phyloP scores from a whole-genome alignment of 2,329 filamentous ascomycete genomes.

The Amauroascus verrucosus region DNA sequence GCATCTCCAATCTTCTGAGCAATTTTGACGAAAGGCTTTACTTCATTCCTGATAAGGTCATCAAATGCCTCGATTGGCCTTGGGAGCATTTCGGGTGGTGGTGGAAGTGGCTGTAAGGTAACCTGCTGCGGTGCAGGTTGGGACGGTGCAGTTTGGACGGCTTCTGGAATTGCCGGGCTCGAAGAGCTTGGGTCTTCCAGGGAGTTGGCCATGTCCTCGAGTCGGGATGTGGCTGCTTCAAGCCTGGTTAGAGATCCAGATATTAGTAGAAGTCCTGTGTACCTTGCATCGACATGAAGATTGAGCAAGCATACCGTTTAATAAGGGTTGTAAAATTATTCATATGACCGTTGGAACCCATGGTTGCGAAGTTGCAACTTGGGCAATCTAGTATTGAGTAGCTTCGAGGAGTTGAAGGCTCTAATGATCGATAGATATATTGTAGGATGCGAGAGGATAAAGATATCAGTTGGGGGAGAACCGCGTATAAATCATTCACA shows the following conservation, averaged over 20 bases:
- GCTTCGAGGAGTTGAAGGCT: not conserved
- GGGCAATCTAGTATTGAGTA: not conserved
- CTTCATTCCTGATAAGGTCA: slow-evolving; percentile 58
- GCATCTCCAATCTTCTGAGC: slow-evolving; percentile 69
- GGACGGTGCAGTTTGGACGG: slow-evolving; percentile 17
- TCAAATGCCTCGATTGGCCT: slow-evolving; percentile 84
- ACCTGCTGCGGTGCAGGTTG: slow-evolving; percentile 20
- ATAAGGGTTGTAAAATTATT: slow-evolving; percentile 94
- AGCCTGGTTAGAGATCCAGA: slow-evolving; percentile 53
- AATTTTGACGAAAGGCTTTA: slow-evolving; percentile 66
- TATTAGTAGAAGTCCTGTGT: slow-evolving; percentile 16
- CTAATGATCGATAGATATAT: not conserved
- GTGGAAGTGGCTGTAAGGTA: slow-evolving; percentile 28
- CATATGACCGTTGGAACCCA: slow-evolving; percentile 69
- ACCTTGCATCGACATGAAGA: not conserved
- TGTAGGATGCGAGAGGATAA: not conserved
- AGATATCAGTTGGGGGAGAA: not conserved
- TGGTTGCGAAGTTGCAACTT: slow-evolving; percentile 28
- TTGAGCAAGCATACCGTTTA: slow-evolving; percentile 67
- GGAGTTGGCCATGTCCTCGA: slow-evolving; percentile 89
- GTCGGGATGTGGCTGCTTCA: slow-evolving; percentile 87
- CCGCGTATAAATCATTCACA: not conserved
- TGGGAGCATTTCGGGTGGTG: slow-evolving; percentile 53
- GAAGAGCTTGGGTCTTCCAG: slow-evolving; percentile 40
- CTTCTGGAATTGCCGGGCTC: slow-evolving; percentile 26